phyloP scores from a whole-genome alignment of 2,329 filamentous ascomycete genomes.

The Myotisia sp. region DNA sequence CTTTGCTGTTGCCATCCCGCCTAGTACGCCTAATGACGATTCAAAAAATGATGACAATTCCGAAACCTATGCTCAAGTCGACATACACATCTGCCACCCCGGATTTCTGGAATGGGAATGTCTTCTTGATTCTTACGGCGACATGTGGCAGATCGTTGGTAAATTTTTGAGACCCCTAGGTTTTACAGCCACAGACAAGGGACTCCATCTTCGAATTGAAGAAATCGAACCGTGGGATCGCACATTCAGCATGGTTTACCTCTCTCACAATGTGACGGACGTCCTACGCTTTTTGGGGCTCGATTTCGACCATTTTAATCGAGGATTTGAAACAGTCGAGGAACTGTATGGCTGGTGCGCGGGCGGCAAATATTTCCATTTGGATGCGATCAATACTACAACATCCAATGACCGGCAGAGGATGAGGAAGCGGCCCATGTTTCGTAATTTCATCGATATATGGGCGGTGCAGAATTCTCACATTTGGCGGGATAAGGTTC shows the following conservation, averaged over 20 bases:
- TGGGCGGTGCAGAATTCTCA: conserved; percentile 2
- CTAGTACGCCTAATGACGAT: no score
- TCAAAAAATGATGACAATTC: not conserved
- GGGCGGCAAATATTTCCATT: conserved; percentile 2
- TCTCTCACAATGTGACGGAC: conserved; percentile 2
- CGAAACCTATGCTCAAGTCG: conserved; percentile 3
- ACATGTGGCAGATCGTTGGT: conserved; percentile 5
- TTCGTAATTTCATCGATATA: conserved; percentile 5
- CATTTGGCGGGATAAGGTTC: conserved; percentile 2
- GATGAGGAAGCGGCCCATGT: conserved; percentile 4
- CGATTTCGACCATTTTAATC: conserved; percentile 2
- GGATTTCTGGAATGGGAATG: conserved; percentile 5
- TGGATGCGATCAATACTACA: not conserved
- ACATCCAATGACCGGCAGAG: conserved; percentile 5
- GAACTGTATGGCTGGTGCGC: conserved; percentile 5
- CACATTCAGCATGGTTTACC: conserved; percentile 3
- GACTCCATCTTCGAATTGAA: conserved; percentile 2
- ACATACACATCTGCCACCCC: conserved; percentile 5
- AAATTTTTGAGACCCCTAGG: conserved; percentile 5
- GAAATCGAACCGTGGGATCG: conserved; percentile 5
- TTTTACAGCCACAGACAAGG: conserved; percentile 5
- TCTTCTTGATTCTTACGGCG: conserved; percentile 4
- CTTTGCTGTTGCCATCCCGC: conserved; percentile 4
- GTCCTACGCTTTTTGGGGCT: conserved; percentile 4
- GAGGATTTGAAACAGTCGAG: conserved; percentile 3